These are phyloP conservation scores for Aspergillus incahuasiensis DNA, from an alignment of 495 filamentous ascomycete genomes.

Conservation along the genomic window DNA sequence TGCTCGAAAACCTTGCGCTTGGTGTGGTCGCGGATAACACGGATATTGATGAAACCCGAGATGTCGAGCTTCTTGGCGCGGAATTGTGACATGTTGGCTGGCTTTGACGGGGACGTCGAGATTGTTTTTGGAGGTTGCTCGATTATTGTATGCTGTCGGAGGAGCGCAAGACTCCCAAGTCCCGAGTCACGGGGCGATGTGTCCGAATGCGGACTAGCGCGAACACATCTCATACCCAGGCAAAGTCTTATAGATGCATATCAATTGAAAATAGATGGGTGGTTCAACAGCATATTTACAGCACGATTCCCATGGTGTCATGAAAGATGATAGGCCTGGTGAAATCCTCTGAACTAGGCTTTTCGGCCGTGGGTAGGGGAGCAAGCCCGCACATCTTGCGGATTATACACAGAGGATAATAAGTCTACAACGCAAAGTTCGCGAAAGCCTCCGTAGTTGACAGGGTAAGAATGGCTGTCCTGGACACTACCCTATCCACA, in stretches of 20 bases:
- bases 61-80: conserved; percentile 83
- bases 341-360: too few relatives aligned
- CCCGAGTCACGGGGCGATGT: conserved; percentile 21
- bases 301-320: too few relatives aligned
- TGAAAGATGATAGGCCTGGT: too few relatives aligned
- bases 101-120: background rate
- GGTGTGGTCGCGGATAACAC: conserved; percentile 83
- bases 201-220: conserved; percentile 35
- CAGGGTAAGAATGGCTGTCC: too few relatives aligned
- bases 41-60: conserved; percentile 77
- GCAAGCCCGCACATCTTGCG: too few relatives aligned
- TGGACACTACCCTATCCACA: too few relatives aligned
- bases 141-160: conserved; percentile 1
- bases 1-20: conserved; percentile 90
- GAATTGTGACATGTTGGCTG: conserved; percentile 66
- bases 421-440: too few relatives aligned
- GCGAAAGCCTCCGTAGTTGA: too few relatives aligned
- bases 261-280: too few relatives aligned
- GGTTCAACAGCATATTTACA: too few relatives aligned
- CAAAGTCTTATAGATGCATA: background rate
- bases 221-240: background rate
- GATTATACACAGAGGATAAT: too few relatives aligned
- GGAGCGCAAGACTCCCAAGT: conserved; percentile 6
- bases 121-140: background rate
- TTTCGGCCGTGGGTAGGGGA: too few relatives aligned